Base-by-base conservation (phyloP, 2,329 filamentous ascomycete species). In the Rutstroemia sp. region DNA sequence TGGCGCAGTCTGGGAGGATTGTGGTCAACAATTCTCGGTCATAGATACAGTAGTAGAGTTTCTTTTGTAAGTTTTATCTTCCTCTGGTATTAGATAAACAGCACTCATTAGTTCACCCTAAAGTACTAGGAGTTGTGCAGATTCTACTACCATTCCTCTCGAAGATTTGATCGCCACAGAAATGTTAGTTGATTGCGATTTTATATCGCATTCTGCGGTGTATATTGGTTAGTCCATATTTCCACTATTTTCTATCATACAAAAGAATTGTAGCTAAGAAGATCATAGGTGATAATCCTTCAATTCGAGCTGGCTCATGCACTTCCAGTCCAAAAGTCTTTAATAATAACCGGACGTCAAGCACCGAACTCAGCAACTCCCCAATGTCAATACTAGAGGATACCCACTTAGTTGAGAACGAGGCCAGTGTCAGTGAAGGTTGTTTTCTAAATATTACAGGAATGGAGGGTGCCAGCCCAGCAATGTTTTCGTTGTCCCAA, bases 1-100 rank as follows among this genome's bases (percentile, higher is more conserved):
- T 2, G 49, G 49, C 7, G 49, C 49, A 25, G 42, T 53, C 17
- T 57, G 49, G 42, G 19, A 23, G 42, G 49, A 57, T 23, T 52
- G 30, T 34, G 30, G n/a, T 48, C 1, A 49, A 37, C 19, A 57
- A 37, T 52, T 53, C 44, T 14, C 34, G 23, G 2, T 47, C 2
- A 47, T 34, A 39, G 21, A 19, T 6, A 16, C 17, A 17, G 34
- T 44, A 39, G 34, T 57, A n/a, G 14, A 52, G 17, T 42, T 25
- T 57, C 55, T 57, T 6, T 16, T 57, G 30, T 57, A 37, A 27
- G 49, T 57, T 14, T 10, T 45, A 1, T 10, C 17, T 45, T 45
- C 1, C 42, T 45, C 17, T 5, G 42, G 17, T 8, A 10, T 44
- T 2, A 44, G 19, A 19, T n/a, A 16, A 16, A 21, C 4, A 44